Conservation (phyloP, 2,329 filamentous ascomycete species). For the Lachnellula suecica region DNA sequence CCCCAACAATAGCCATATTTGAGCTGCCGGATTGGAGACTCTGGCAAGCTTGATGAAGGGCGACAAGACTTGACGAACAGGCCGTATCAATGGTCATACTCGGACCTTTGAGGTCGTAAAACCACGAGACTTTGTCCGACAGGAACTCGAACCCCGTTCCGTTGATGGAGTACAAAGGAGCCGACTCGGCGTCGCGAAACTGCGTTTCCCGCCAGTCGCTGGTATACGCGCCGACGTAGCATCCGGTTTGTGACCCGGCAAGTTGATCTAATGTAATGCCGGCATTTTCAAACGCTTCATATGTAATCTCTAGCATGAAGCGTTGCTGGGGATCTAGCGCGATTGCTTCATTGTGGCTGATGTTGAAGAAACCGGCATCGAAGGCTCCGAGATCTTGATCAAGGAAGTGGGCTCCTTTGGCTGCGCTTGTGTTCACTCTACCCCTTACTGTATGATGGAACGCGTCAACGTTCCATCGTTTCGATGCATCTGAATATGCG, state of each 20-base stretch:
- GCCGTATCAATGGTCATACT: slow-evolving; percentile 44
- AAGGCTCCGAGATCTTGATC: slow-evolving; percentile 27
- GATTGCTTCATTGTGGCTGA: slow-evolving; percentile 27
- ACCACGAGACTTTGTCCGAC: slow-evolving; percentile 38
- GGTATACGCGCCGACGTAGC: slow-evolving; percentile 43
- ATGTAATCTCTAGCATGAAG: slow-evolving; percentile 25
- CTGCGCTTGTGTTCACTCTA: too few species aligned
- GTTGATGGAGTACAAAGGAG: slow-evolving; percentile 32
- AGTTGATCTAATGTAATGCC: slow-evolving; percentile 11
- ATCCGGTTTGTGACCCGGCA: slow-evolving; percentile 32
- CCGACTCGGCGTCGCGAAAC: not conserved
- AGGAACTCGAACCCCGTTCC: slow-evolving; percentile 42
- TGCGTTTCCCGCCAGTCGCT: not conserved
- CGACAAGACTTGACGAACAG: slow-evolving; percentile 42
- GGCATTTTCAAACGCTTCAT: slow-evolving; percentile 28
- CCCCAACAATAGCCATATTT: slow-evolving; percentile 23
- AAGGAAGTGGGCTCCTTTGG: slow-evolving; percentile 26
- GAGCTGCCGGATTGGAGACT: slow-evolving; percentile 44
- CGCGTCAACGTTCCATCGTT: too few species aligned
- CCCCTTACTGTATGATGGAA: too few species aligned
- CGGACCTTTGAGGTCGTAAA: slow-evolving; percentile 37
- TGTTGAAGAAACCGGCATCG: slow-evolving; percentile 31
- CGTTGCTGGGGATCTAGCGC: slow-evolving; percentile 34
- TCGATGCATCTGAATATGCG: too few species aligned
- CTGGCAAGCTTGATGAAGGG: slow-evolving; percentile 16